These are phyloP conservation scores for Globisporangium lucens DNA, from an alignment of 352 stramenopile genomes.

Conservation along the genomic window DNA sequence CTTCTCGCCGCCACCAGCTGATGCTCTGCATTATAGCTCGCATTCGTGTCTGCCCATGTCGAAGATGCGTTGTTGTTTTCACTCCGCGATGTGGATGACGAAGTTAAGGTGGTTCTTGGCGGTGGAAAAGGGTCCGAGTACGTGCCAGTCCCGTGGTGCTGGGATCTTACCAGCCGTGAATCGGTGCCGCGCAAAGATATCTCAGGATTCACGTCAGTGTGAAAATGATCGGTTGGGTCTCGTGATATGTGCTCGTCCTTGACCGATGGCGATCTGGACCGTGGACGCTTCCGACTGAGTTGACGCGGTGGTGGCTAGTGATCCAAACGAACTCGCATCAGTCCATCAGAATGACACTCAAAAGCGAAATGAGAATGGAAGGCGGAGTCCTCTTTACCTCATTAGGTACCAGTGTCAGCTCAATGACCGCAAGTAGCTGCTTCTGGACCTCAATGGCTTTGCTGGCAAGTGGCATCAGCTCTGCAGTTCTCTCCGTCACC, in stretches of 20 bases:
- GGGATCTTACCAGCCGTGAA: too few species aligned
- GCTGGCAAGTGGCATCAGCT: not conserved
- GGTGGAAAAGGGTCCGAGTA: too few species aligned
- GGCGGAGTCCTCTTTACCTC: not conserved
- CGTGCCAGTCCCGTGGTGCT: too few species aligned
- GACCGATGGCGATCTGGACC: not conserved
- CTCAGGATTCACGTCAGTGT: too few species aligned
- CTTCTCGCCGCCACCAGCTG: not conserved
- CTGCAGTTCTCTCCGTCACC: not conserved
- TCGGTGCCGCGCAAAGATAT: too few species aligned
- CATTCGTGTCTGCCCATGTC: not conserved
- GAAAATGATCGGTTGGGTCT: not conserved
- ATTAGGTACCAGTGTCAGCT: not conserved
- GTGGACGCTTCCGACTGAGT: not conserved
- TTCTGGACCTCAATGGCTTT: not conserved
- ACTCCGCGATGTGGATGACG: too few species aligned
- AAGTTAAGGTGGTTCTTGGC: too few species aligned
- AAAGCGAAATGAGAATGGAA: not conserved
- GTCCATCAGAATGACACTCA: not conserved
- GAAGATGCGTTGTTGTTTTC: too few species aligned
- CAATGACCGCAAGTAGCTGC: not conserved
- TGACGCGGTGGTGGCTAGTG: not conserved
- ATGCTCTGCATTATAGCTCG: not conserved
- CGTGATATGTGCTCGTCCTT: not conserved
- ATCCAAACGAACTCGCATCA: not conserved